Percentiles rank a stretch among this genome's conserved stretches.
Evolutionary conservation across 805 yeast species (phyloP).

Genomic region (Ogataea trehalophila): DNA sequence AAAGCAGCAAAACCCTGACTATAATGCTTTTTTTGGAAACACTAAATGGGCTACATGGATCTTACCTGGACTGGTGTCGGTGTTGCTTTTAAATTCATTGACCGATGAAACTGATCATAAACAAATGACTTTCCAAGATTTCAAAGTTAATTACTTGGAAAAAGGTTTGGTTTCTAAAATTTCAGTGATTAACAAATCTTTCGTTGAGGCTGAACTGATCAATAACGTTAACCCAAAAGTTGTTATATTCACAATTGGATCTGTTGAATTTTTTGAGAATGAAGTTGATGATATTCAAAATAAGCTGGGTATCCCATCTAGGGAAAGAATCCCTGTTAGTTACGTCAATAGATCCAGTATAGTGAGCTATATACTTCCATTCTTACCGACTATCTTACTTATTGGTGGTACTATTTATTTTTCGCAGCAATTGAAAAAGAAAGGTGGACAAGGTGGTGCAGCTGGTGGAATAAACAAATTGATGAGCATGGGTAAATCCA

Average conservation of each 20-base stretch:
- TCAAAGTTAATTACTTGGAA: constrained; percentile 67
- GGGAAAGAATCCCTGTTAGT: constrained; percentile 73
- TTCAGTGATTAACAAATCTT: constrained; percentile 68
- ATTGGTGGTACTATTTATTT: constrained; percentile 86
- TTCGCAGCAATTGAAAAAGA: constrained; percentile 23
- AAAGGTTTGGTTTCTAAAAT: constrained; percentile 73
- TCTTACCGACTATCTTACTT: constrained; percentile 84
- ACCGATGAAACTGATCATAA: constrained; percentile 14
- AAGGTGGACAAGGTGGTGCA: constrained; percentile 42
- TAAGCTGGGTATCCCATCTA: constrained; percentile 54
- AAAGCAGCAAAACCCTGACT: constrained; percentile 9
- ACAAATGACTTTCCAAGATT: constrained; percentile 87
- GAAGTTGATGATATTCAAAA: constrained; percentile 73
- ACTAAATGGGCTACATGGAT: constrained; percentile 25
- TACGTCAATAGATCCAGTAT: constrained; percentile 70
- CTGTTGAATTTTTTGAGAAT: constrained; percentile 82
- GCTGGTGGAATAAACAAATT: constrained; percentile 79
- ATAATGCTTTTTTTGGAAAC: constrained; percentile 2
- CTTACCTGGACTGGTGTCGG: constrained; percentile 21
- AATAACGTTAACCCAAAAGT: constrained; percentile 22
- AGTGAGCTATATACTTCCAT: constrained; percentile 58
- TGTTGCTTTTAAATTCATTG: constrained; percentile 17
- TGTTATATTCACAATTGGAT: constrained; percentile 75
- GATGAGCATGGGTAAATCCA: constrained; percentile 80
- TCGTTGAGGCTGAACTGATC: constrained; percentile 59